Conservation (phyloP, 2,329 filamentous ascomycete genomes). For the Claviceps spartinae region DNA sequence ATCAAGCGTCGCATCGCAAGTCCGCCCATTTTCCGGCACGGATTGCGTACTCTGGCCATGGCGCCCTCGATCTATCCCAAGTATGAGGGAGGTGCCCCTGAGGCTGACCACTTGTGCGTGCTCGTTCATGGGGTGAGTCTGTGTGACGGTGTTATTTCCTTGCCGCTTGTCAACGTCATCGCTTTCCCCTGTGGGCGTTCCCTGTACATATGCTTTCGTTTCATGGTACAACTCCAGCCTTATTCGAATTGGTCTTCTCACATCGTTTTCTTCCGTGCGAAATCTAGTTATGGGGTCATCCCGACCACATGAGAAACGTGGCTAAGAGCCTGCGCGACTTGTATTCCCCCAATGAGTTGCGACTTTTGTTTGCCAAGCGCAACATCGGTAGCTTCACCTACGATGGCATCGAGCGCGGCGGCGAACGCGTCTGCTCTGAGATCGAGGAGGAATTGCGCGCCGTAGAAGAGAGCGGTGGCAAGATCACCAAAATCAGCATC, state of each 20-base stretch:
- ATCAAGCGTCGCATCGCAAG: conserved; percentile 5
- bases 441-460: conserved; percentile 49
- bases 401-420: conserved; percentile 54
- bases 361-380: conserved; percentile 58
- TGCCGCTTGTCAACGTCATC: not conserved
- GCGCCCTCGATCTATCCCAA: conserved; percentile 6
- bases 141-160: not conserved
- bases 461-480: conserved; percentile 48
- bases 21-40: conserved; percentile 1
- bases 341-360: conserved; percentile 47
- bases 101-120: conserved; percentile 60
- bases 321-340: conserved; percentile 49
- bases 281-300: conserved; percentile 62
- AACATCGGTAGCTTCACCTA: conserved; percentile 63
- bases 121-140: conserved; percentile 59
- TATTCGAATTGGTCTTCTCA: not conserved
- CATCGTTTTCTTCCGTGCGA: not conserved
- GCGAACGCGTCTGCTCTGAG: conserved; percentile 53
- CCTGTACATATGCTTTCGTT: not conserved
- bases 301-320: conserved; percentile 55
- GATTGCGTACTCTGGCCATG: conserved; percentile 5
- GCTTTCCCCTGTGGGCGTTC: not conserved
- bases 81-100: conserved; percentile 35
- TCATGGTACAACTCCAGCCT: not conserved
- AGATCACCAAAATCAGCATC: conserved; percentile 70